phyloP scores from a whole-genome alignment of 2,329 filamentous ascomycete species.

The Scedosporium boydii region DNA sequence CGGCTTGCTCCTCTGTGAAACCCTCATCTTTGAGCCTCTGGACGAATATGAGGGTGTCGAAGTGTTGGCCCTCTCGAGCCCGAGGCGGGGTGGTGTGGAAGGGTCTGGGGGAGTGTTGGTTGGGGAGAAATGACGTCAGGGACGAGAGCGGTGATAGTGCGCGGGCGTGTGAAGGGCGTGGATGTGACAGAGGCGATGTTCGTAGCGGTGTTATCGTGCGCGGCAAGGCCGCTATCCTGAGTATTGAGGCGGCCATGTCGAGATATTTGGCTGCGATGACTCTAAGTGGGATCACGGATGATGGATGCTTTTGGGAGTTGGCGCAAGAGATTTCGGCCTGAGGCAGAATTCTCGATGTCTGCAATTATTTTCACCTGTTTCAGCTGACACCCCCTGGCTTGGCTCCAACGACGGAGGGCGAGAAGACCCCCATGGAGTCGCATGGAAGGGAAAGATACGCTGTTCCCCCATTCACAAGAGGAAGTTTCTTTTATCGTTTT shows the following conservation, averaged over 20 bases:
- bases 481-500: too few relatives aligned
- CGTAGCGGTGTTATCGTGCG: background rate
- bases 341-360: background rate
- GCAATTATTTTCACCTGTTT: too few relatives aligned
- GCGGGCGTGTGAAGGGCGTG: background rate
- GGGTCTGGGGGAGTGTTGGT: conserved; percentile 22
- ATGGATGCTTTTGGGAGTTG: background rate
- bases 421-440: too few relatives aligned
- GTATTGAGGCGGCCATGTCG: conserved; percentile 10
- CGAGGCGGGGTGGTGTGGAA: conserved; percentile 59
- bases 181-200: background rate
- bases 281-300: background rate
- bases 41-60: conserved; percentile 96
- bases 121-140: conserved; percentile 8
- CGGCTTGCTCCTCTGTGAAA: conserved; percentile 89
- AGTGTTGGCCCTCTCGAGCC: conserved; percentile 74
- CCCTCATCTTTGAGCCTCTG: conserved; percentile 82
- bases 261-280: background rate
- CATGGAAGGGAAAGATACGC: too few relatives aligned
- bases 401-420: too few relatives aligned
- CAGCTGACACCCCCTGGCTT: too few relatives aligned
- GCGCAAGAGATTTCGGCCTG: background rate
- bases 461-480: too few relatives aligned
- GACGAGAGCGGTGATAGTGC: background rate
- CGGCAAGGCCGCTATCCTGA: conserved; percentile 1